Base-by-base conservation (phyloP, 2,329 filamentous ascomycete species). In the Diaporthe vaccinii region DNA sequence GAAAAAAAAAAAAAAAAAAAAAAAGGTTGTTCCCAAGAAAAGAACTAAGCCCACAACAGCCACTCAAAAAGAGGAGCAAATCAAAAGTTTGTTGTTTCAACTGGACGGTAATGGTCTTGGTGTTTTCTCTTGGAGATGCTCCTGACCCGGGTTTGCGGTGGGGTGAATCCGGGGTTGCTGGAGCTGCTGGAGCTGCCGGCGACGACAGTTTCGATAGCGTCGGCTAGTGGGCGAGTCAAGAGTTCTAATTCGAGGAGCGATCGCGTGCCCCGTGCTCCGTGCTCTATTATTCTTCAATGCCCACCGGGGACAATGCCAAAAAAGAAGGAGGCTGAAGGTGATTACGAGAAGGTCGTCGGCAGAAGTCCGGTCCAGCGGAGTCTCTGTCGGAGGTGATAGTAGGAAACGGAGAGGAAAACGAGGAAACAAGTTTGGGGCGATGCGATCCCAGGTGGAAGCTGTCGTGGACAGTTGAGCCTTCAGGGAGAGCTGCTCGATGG, bases 321-420 rank as follows among this genome's bases (percentile, higher is more conserved):
- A 68, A 62, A 46, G 58, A 68, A 61, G 72, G 67, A 61, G 68
- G 57, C 65, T 69, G 62, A 72, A 59, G 75, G 25, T 59, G 70
- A 65, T 53, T 61, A 65, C 31, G 46, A 65, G 51, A 31, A 41
- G 34, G 25, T 31, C 65, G 58, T 67, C 65, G 72, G 57, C 57
- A 62, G 31, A 73, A 46, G 25, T 75, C 75, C 73, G 75, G 69
- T 75, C 75, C 75, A 73, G 75, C 75, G 73, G 75, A 76, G 41
- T 51, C n/a, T 53, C 57, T 61, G 36, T 58, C 20, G 41, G 49
- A 15, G 34, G 22, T 28, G 62, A 36, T 22, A 9, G 46, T 28
- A 51, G 51, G 31, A 59, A 39, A 57, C 22, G 34, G 44, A 75
- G 36, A 12, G 51, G 31, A 67, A 34, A 12, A 46, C n/a, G 61